Conservation (phyloP, 306 rosid genomes). For the Gastrolobium bilobum region DNA sequence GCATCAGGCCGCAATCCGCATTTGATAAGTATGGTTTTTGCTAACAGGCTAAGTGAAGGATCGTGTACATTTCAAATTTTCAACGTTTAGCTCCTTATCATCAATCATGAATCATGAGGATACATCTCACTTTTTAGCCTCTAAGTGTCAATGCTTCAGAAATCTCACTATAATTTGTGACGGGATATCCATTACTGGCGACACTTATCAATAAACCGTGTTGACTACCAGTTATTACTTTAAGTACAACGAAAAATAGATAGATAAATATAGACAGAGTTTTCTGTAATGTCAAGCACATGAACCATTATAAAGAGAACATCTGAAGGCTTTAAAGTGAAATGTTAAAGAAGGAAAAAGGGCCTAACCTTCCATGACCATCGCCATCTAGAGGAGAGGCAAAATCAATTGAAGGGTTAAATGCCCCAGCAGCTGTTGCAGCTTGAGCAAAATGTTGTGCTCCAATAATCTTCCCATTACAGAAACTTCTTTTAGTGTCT, state of each 20-base stretch:
- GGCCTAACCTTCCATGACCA: constrained; percentile 96
- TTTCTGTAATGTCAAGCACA: constrained; percentile 3
- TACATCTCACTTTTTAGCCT: constrained; percentile 11
- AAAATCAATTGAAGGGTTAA: constrained; percentile 88
- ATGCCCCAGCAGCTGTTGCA: constrained; percentile 96
- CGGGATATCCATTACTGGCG: not conserved
- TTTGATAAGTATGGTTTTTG: no score
- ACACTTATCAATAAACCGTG: not conserved
- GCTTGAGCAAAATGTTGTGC: constrained; percentile 99
- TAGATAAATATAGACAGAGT: not conserved
- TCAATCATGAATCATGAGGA: not conserved
- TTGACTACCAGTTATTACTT: not conserved
- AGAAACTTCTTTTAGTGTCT: constrained; percentile 81
- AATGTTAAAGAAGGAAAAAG: constrained; percentile 24
- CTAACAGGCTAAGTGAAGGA: constrained; percentile 3
- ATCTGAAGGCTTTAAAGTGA: constrained; percentile 23
- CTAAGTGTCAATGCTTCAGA: not conserved
- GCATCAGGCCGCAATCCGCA: no score
- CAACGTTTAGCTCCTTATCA: not conserved
- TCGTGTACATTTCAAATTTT: not conserved
- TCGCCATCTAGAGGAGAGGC: constrained; percentile 97
- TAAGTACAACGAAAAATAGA: not conserved
- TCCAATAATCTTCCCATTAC: constrained; percentile 97
- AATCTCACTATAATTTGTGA: not conserved
- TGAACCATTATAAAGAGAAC: not conserved